Conservation (phyloP, 1,284 basidiomycete genomes). For the Golubevia sp. region DNA sequence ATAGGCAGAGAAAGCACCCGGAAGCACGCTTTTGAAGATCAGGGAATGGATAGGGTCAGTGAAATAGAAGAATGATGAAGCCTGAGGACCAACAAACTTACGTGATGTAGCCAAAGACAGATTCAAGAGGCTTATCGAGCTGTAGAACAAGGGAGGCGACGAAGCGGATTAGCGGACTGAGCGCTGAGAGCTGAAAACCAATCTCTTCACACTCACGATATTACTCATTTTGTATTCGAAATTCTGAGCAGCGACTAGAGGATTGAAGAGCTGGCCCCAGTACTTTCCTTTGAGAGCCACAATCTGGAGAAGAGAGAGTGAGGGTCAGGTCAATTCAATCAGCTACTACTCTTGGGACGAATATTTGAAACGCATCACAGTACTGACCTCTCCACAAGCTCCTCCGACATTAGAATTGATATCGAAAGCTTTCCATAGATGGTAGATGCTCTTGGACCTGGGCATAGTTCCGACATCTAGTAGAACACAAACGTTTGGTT, state of each 20-base stretch:
- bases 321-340: too few relatives aligned
- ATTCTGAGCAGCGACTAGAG: constrained; percentile 88
- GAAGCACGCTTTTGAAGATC: too few relatives aligned
- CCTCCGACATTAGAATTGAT: constrained; percentile 94
- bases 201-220: constrained; percentile 3
- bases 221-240: constrained; percentile 96
- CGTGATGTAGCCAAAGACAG: constrained; percentile 85
- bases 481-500: constrained; percentile 86
- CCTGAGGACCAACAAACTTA: too few relatives aligned
- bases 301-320: too few relatives aligned
- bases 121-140: constrained; percentile 73
- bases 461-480: constrained; percentile 95
- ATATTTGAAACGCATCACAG: too few relatives aligned
- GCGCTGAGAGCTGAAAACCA: background rate
- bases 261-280: constrained; percentile 66
- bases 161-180: too few relatives aligned
- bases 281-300: constrained; percentile 86
- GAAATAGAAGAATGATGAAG: background rate
- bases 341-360: too few relatives aligned
- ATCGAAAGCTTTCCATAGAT: constrained; percentile 96
- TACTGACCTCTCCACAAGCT: constrained; percentile 79
- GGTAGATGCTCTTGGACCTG: constrained; percentile 71
- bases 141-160: too few relatives aligned
- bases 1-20: constrained; percentile 85
- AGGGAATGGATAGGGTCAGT: background rate